Percentiles rank a stretch among this genome's conserved stretches.
phyloP scores from a whole-genome alignment of 371 early-diverging fungal species.

The Zopfochytrium polystomum region DNA sequence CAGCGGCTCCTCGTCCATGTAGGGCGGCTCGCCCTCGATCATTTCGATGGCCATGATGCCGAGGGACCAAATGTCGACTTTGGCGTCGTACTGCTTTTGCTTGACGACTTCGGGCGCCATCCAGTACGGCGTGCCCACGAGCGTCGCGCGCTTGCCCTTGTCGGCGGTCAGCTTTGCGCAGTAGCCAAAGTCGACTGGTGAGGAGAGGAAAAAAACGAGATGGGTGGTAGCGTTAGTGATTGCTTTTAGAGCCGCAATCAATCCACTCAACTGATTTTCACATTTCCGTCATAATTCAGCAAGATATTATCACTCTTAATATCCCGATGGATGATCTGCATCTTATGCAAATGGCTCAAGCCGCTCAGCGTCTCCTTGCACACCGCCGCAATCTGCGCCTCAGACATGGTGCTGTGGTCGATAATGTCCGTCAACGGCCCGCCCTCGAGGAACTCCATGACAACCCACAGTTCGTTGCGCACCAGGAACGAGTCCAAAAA shows the following conservation, averaged over 20 bases:
- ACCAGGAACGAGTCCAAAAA: no score
- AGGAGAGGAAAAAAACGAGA: not conserved
- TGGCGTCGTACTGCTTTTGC: conserved; percentile 86
- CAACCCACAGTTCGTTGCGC: conserved; percentile 94
- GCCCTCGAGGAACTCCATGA: conserved; percentile 99
- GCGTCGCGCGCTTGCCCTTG: conserved; percentile 85
- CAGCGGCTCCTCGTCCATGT: conserved; percentile 87
- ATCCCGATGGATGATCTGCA: conserved; percentile 94
- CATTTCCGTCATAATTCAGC: conserved; percentile 80
- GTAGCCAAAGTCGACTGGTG: conserved; percentile 84
- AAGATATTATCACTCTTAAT: conserved; percentile 96
- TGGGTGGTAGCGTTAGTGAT: no score
- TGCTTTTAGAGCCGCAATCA: no score
- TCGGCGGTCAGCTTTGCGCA: conserved; percentile 88
- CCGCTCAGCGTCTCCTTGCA: conserved; percentile 72
- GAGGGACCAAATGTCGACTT: conserved; percentile 95
- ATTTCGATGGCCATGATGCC: no score
- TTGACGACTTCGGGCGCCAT: no score
- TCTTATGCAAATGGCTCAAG: conserved; percentile 85
- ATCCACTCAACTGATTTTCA: no score
- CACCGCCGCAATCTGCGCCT: conserved; percentile 89
- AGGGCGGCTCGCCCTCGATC: no score
- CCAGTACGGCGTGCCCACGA: no score
- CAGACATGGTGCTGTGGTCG: conserved; percentile 84
- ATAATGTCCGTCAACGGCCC: no score